Conservation (phyloP, 306 rosid genomes). For the Cicer bijugum region DNA sequence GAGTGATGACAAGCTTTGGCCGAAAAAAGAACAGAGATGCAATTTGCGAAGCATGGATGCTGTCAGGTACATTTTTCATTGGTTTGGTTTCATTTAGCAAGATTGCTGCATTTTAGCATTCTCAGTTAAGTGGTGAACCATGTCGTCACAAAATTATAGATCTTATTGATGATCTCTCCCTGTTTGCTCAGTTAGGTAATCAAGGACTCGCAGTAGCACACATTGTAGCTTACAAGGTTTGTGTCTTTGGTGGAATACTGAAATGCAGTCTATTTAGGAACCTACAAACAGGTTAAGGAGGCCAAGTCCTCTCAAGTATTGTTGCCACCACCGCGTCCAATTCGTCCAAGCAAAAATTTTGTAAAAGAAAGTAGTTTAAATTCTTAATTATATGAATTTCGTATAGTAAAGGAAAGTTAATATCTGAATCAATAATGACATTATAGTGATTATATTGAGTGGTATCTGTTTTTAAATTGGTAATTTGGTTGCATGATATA, state of each 20-base stretch:
- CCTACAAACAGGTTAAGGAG: background rate
- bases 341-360: background rate
- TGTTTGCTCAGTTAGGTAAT: too few species aligned
- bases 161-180: too few species aligned
- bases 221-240: too few species aligned
- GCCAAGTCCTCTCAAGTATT: background rate
- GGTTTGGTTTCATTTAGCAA: conserved; percentile 22
- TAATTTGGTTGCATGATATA: too few species aligned
- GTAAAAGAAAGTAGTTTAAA: too few species aligned
- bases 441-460: too few species aligned
- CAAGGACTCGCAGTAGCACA: too few species aligned
- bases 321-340: background rate
- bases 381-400: too few species aligned
- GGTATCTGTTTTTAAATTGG: too few species aligned
- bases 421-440: too few species aligned
- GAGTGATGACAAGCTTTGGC: conserved; percentile 69
- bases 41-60: conserved; percentile 84
- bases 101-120: conserved; percentile 11
- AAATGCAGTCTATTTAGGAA: conserved; percentile 5
- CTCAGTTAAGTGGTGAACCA: background rate
- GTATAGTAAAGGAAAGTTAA: too few species aligned
- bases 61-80: conserved; percentile 53
- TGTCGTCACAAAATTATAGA: too few species aligned
- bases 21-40: conserved; percentile 71
- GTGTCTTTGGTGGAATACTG: background rate